phyloP scores from a whole-genome alignment of 202 grass and related monocot genomes.

The Schoenoplectus triqueter region DNA sequence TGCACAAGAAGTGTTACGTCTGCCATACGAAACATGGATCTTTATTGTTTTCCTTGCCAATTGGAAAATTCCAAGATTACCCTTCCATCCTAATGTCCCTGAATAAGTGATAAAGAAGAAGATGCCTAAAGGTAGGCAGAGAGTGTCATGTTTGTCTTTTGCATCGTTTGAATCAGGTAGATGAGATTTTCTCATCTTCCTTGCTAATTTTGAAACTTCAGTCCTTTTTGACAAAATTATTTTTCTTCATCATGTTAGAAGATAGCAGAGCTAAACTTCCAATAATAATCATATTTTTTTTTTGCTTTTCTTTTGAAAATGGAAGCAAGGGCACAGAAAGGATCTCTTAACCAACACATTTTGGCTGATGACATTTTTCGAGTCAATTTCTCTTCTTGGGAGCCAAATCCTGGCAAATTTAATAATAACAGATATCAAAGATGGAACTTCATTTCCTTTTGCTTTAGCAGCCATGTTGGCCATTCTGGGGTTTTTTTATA shows the following conservation, averaged over 20 bases:
- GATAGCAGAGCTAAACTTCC: neutral
- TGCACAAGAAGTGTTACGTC: neutral
- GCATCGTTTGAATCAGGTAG: neutral
- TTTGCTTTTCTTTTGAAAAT: slow-evolving; percentile 53
- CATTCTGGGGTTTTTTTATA: slow-evolving; percentile 58
- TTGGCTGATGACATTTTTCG: slow-evolving; percentile 91
- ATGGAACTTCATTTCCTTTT: slow-evolving; percentile 55
- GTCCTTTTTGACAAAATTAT: slow-evolving; percentile 18
- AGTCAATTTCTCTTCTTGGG: slow-evolving; percentile 73
- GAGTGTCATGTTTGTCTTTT: neutral
- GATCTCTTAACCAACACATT: slow-evolving; percentile 80
- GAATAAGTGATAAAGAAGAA: neutral
- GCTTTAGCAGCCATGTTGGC: slow-evolving; percentile 64
- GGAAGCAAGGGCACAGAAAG: slow-evolving; percentile 82
- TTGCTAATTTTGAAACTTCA: neutral
- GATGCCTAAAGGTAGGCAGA: neutral
- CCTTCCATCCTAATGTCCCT: neutral
- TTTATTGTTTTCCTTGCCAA: neutral
- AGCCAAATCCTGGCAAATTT: slow-evolving; percentile 83
- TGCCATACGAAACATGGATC: neutral
- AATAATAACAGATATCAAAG: slow-evolving; percentile 47
- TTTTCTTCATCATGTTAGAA: slow-evolving; percentile 7
- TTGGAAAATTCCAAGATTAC: neutral
- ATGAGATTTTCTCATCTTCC: neutral
- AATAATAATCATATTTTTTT: slow-evolving; percentile 28